Conservation (phyloP, 2,329 filamentous ascomycete species). For the Penicillium sp. region DNA sequence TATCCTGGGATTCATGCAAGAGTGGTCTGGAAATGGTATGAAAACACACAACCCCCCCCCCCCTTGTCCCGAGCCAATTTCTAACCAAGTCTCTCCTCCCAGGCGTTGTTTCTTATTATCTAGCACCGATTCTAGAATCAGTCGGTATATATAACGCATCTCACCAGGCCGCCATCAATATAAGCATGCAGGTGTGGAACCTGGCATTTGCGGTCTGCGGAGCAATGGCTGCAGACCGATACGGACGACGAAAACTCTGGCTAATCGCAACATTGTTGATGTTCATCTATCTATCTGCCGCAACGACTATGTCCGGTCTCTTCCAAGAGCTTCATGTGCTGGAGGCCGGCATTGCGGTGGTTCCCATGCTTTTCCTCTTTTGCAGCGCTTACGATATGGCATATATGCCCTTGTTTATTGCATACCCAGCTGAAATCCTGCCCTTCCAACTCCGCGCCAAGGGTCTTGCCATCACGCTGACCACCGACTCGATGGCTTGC, state of each 20-base stretch:
- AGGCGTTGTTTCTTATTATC: constrained; percentile 27
- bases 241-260: constrained; percentile 16
- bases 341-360: constrained; percentile 28
- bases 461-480: constrained; percentile 22
- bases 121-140: constrained; percentile 16
- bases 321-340: constrained; percentile 17
- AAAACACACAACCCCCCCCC: too few species aligned
- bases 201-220: constrained; percentile 5
- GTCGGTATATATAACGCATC: constrained; percentile 19
- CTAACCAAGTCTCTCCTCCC: background rate
- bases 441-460: constrained; percentile 23
- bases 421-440: constrained; percentile 22
- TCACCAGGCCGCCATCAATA: constrained; percentile 15
- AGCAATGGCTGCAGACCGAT: constrained; percentile 8
- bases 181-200: constrained; percentile 16
- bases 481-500: constrained; percentile 25
- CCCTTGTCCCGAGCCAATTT: background rate
- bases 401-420: constrained; percentile 20
- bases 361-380: constrained; percentile 25
- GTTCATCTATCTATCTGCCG: constrained; percentile 18
- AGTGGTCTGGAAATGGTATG: constrained; percentile 13
- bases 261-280: constrained; percentile 14
- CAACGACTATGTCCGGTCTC: constrained; percentile 16
- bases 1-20: constrained; percentile 25
- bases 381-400: constrained; percentile 21